A percentile compares a stretch with the other conserved stretches of the same genome.
These are phyloP conservation scores for Auxenochlorella pyrenoidosa DNA, from an alignment of 139 green algal species.

Conservation along the genomic window DNA sequence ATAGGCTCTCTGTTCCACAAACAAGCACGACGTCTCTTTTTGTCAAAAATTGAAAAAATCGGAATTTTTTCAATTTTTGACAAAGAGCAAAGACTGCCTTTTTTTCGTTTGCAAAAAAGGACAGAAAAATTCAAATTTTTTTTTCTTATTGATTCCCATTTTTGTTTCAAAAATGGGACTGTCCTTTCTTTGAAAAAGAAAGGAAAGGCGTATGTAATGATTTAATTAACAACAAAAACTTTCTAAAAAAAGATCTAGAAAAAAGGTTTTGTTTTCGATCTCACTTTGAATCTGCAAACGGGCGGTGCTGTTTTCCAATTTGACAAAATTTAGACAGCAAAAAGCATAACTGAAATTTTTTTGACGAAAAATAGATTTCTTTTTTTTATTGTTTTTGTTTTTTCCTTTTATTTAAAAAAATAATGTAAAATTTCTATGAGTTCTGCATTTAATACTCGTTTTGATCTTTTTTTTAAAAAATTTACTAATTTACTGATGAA, in stretches of 20 bases:
- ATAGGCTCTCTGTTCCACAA: slow-evolving; percentile 14
- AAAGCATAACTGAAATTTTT: not conserved
- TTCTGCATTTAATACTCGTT: not conserved
- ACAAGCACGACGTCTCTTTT: not conserved
- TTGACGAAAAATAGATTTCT: not conserved
- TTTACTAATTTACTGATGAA: slow-evolving; percentile 40
- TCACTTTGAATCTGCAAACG: too few species aligned
- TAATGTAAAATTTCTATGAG: not conserved
- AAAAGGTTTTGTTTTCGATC: not conserved
- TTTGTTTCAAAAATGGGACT: too few species aligned
- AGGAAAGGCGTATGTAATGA: slow-evolving; percentile 20
- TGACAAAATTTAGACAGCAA: too few species aligned
- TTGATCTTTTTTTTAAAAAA: slow-evolving; percentile 41
- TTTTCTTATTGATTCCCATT: too few species aligned
- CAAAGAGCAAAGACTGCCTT: not conserved
- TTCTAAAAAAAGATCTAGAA: slow-evolving; percentile 17
- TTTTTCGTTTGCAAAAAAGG: slow-evolving; percentile 25
- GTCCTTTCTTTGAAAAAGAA: too few species aligned
- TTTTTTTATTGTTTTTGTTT: not conserved
- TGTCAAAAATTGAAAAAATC: slow-evolving; percentile 14
- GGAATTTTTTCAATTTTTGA: slow-evolving; percentile 19
- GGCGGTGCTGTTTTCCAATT: too few species aligned
- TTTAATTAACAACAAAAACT: not conserved
- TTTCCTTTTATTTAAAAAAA: slow-evolving; percentile 13
- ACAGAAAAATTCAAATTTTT: not conserved